Base-by-base conservation (phyloP, 345 rosid genomes). In the Cardamine resedifolia region DNA sequence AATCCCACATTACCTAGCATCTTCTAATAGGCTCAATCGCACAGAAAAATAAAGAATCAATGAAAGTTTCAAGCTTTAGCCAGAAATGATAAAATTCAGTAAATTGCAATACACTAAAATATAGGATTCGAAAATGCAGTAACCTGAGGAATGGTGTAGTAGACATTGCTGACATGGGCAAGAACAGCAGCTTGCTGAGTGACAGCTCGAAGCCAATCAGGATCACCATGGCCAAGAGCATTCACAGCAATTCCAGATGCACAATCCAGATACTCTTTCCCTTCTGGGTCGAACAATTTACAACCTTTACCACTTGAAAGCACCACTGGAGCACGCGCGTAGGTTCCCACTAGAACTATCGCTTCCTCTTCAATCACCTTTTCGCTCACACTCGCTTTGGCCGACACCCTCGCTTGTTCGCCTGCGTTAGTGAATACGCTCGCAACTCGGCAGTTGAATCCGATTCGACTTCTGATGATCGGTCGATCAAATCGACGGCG, bases 171-270 rank as follows among this genome's bases (percentile, higher is more conserved):
- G 64, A 85, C 90, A 59, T 90, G 98, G 41, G 91, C 82, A 68
- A 93, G 81, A 66, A 82, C 33, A 78, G 36, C 58, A 51, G 90
- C 98, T 78, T 93, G 98, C 10, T 90, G 83, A 10, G 73, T 74
- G 26, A 93, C 85, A 2, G 96, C 94, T 45, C 28, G 80, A 6
- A 90, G 64, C 98, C 97, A 90, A 73, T 90, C 97, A 52, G 87
- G 84, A 76, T 93, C 96, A 1, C 89, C 87, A 68, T 90, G 88
- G 3, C 97, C 96, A 38, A 93, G 82, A 2, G 88, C 88, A 68
- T 90, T 88, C 45, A 93, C 98, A 3, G 97, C 98, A 27, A 93
- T 90, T 23, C 97, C 96, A 11, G 97, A 66, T 4, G 86, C 79
- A 77, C 86, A 69, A 68, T 93, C 97, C 80, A 93, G 73, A 77